Conservation (phyloP, 2,329 filamentous ascomycete species). For the Eurotiales sp. region DNA sequence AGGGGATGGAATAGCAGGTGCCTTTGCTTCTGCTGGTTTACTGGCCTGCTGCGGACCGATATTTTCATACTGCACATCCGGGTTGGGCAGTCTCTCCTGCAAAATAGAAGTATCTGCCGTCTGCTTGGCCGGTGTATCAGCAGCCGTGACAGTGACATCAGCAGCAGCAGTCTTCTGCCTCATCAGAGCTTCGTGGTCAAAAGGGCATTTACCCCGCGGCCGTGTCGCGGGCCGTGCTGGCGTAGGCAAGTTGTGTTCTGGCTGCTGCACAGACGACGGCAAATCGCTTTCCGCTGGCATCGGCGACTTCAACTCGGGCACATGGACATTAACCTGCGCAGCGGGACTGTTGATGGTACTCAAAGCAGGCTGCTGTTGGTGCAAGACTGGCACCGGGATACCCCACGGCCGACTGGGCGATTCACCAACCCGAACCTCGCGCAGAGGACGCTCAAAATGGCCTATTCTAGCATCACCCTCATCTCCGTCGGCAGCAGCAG, state of each 20-base stretch:
- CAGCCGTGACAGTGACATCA: neutral
- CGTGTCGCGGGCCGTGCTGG: conserved; percentile 20
- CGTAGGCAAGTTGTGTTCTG: conserved; percentile 15
- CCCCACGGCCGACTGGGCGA: conserved; percentile 92
- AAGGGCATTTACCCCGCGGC: conserved; percentile 32
- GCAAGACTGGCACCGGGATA: conserved; percentile 69
- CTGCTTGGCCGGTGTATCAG: neutral
- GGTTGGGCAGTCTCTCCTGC: neutral
- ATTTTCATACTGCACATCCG: neutral
- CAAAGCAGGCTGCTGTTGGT: conserved; percentile 29
- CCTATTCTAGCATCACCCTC: conserved; percentile 59
- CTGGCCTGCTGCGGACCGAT: neutral
- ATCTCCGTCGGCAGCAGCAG: conserved; percentile 30
- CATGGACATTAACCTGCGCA: conserved; percentile 19
- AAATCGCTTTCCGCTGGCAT: conserved; percentile 13
- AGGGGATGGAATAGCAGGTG: conserved; percentile 49
- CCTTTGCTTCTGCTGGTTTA: conserved; percentile 6
- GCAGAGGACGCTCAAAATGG: conserved; percentile 78
- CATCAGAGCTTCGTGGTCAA: conserved; percentile 21
- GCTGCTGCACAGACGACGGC: conserved; percentile 13
- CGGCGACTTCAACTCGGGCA: conserved; percentile 17
- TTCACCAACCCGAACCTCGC: conserved; percentile 89
- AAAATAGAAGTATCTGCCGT: neutral
- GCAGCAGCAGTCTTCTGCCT: conserved; percentile 1
- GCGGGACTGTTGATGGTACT: conserved; percentile 25